A percentile compares a stretch with the other conserved stretches of the same genome.
These are phyloP conservation scores for Pleurotus tuoliensis DNA, from an alignment of 768 basidiomycete genomes.

Conservation along the genomic window DNA sequence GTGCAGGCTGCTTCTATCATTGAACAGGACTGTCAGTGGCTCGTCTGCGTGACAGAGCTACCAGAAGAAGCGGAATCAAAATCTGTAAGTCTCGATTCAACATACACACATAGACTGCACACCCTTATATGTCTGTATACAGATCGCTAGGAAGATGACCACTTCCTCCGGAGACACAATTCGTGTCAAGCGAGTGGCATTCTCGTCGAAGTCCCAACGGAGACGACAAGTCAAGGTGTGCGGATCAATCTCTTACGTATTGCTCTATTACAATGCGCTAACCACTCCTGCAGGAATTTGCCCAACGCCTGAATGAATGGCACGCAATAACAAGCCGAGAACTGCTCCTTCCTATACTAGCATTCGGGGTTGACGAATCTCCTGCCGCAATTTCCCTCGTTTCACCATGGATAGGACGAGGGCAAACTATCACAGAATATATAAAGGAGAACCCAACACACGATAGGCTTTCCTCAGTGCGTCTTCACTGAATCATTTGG, in stretches of 20 bases:
- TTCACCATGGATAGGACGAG: slow-evolving; percentile 2
- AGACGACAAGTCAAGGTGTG: slow-evolving; percentile 2
- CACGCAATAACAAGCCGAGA: not conserved
- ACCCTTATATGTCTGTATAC: not conserved
- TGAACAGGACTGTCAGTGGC: not conserved
- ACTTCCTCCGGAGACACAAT: not conserved
- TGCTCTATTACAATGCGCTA: not conserved
- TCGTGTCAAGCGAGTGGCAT: not conserved
- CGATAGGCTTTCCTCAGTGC: not conserved
- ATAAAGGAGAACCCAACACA: not conserved
- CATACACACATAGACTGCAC: not conserved
- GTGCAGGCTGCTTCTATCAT: not conserved
- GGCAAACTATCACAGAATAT: slow-evolving; percentile 2
- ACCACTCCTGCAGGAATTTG: slow-evolving; percentile 1
- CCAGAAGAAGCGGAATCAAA: not conserved
- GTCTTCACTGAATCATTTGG: not conserved
- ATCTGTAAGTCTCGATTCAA: not conserved
- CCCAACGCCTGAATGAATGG: slow-evolving; percentile 4
- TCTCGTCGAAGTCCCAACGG: not conserved
- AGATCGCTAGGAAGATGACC: not conserved
- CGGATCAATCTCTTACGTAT: not conserved
- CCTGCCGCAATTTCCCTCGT: not conserved
- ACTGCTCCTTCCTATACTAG: not conserved
- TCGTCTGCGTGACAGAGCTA: not conserved
- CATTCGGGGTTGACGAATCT: not conserved